Percentiles rank a stretch among this genome's conserved stretches.
Evolutionary conservation across 1,284 basidiomycete genomes (phyloP).

Genomic region (Schizophyllum amplum): DNA sequence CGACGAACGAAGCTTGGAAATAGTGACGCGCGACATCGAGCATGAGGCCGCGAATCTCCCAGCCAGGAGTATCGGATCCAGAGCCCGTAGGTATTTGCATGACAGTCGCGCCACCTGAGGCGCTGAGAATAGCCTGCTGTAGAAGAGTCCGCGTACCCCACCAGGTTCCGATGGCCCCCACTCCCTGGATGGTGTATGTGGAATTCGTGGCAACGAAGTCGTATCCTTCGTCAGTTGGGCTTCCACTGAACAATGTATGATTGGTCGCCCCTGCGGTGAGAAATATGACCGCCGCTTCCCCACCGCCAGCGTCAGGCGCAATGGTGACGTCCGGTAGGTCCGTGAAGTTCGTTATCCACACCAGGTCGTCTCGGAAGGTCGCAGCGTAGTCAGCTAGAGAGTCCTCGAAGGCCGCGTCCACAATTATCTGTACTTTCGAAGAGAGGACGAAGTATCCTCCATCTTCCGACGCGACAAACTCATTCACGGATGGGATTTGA

Average conservation of each 20-base stretch:
- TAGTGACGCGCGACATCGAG: slow-evolving; percentile 29
- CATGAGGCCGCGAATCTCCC: slow-evolving; percentile 32
- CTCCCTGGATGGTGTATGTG: slow-evolving; percentile 22
- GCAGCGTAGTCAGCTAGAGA: slow-evolving; percentile 11
- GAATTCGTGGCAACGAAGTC: slow-evolving; percentile 20
- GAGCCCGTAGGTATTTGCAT: slow-evolving; percentile 19
- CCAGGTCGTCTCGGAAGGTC: slow-evolving; percentile 15
- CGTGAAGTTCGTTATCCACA: slow-evolving; percentile 12
- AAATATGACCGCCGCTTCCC: slow-evolving; percentile 12
- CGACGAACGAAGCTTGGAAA: slow-evolving; percentile 23
- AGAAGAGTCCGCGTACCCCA: slow-evolving; percentile 32
- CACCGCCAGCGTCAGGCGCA: neutral
- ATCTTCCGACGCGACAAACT: slow-evolving; percentile 2
- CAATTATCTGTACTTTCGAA: slow-evolving; percentile 10
- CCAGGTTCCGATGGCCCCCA: slow-evolving; percentile 25
- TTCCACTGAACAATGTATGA: slow-evolving; percentile 22
- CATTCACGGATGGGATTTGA: slow-evolving; percentile 9
- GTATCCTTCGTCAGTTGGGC: slow-evolving; percentile 25
- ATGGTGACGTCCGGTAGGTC: slow-evolving; percentile 9
- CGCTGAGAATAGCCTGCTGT: slow-evolving; percentile 23
- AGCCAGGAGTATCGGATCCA: slow-evolving; percentile 27
- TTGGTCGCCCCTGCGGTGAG: slow-evolving; percentile 17
- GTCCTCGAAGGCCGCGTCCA: slow-evolving; percentile 11
- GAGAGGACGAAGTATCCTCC: slow-evolving; percentile 11
- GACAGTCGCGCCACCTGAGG: slow-evolving; percentile 10